A percentile compares a stretch with the other conserved stretches of the same genome.
These are phyloP conservation scores for Aureobasidium sp. DNA, from an alignment of 2,329 filamentous ascomycete species.

Conservation along the genomic window DNA sequence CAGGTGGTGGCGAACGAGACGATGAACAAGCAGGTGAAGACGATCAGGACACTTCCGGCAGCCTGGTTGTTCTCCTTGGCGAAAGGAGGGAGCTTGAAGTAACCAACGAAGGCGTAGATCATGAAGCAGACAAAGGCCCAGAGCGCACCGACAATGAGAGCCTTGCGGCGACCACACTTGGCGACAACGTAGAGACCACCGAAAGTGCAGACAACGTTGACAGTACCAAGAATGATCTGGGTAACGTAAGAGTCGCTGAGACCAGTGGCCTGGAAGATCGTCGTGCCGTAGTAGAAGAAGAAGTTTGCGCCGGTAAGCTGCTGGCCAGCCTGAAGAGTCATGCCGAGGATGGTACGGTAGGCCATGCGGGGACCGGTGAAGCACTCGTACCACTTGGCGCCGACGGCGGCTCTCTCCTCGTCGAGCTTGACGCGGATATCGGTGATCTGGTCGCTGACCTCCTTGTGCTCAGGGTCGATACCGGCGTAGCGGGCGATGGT, in stretches of 20 bases:
- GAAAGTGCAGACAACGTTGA: constrained; percentile 44
- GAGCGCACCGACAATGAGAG: constrained; percentile 40
- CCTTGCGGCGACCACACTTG: constrained; percentile 42
- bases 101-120: constrained; percentile 41
- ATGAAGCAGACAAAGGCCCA: constrained; percentile 52
- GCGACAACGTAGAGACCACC: constrained; percentile 43
- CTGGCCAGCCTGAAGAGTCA: constrained; percentile 27
- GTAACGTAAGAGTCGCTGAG: constrained; percentile 39
- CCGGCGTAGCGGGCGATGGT: constrained; percentile 27
- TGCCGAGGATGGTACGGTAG: constrained; percentile 28
- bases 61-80: constrained; percentile 22
- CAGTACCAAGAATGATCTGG: constrained; percentile 41
- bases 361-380: constrained; percentile 26
- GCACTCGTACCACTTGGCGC: constrained; percentile 25
- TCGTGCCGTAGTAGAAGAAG: constrained; percentile 26
- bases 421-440: constrained; percentile 29
- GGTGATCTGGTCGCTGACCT: constrained; percentile 24
- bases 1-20: constrained; percentile 31
- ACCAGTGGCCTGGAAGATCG: constrained; percentile 44
- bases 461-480: constrained; percentile 22
- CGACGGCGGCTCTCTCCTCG: constrained; percentile 23
- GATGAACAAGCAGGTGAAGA: constrained; percentile 33
- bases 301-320: constrained; percentile 30
- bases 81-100: constrained; percentile 23
- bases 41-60: constrained; percentile 29